Base-by-base conservation (phyloP, 2,329 filamentous ascomycete species). In the Venturia effusa region DNA sequence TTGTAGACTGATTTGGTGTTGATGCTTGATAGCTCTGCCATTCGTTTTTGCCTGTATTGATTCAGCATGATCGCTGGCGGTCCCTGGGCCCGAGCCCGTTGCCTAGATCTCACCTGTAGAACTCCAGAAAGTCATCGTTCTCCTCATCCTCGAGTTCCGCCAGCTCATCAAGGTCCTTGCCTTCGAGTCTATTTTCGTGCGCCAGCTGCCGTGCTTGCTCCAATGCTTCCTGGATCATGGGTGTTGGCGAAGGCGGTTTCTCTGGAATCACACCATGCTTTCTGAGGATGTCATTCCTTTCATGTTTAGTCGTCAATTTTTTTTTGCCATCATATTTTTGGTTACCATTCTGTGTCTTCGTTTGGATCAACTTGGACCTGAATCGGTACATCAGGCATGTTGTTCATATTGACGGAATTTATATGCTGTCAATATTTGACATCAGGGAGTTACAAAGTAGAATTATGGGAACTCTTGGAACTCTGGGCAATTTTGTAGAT, bases 241-340 rank as follows among this genome's bases (percentile, higher is more conserved):
- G 92, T 1, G 94, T 97, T 1, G 94, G 94, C 57, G 93, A 96
- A 3, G 92, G 92, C 0, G 93, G 92, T 74, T 96, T 97, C 74
- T 97, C 92, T n/a, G 94, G 94, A 67, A 99, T 97, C 68, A 99
- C 83, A 68, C 92, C 91, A 80, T 99, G 92, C 76, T 96, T 95
- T 70, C 94, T 90, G 65, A 99, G 86, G 72, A 99, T 99, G 70
- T 99, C 94, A 75, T 99, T 99, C 92, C 92, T 97, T 69, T 19
- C 22, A 8, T 15, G 34, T 24, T 34, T 8, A 63, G 61, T 10
- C 40, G 11, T 39, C 32, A 17, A 54, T 22, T 27, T 45, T 0
- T 40, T 15, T n/a, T 48, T 4, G 24, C 13, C 3, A 30, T 37
- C 65, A 61, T 57, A 61, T 15, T 22, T 32, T 19, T 57, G 19